A percentile compares a stretch with the other conserved stretches of the same genome.
Conservation (phyloP, 2,329 filamentous ascomycete genomes). For the Fusarium compactum region DNA sequence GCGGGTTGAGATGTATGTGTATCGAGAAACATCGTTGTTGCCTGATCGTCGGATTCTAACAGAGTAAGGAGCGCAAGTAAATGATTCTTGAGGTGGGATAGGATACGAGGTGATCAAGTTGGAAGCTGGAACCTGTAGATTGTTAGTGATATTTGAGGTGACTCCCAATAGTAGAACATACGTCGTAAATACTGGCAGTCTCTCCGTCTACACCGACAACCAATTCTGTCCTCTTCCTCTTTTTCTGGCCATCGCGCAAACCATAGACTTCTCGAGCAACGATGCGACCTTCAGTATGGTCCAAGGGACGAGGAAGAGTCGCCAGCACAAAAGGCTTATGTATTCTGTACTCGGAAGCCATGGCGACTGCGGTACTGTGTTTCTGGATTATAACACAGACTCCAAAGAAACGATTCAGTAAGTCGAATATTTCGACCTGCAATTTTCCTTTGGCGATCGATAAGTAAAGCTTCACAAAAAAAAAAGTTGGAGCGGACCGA, state of each 20-base stretch:
- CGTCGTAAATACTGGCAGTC: conserved; percentile 74
- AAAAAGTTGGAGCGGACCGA: conserved; percentile 53
- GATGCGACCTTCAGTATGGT: conserved; percentile 63
- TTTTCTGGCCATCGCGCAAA: conserved; percentile 67
- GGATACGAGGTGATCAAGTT: conserved; percentile 75
- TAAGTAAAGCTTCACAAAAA: conserved; percentile 50
- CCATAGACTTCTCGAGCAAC: conserved; percentile 72
- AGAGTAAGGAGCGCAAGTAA: conserved; percentile 72
- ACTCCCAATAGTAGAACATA: conserved; percentile 50
- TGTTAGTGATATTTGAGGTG: conserved; percentile 8
- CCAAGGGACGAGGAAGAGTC: conserved; percentile 68
- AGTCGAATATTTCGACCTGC: conserved; percentile 29
- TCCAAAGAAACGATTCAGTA: conserved; percentile 39
- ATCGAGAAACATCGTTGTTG: conserved; percentile 64
- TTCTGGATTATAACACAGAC: conserved; percentile 17
- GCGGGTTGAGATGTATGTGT: conserved; percentile 71
- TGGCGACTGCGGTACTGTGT: conserved; percentile 47
- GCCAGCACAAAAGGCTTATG: conserved; percentile 74
- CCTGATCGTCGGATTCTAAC: conserved; percentile 64
- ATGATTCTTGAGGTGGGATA: conserved; percentile 72
- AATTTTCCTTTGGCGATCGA: conserved; percentile 33
- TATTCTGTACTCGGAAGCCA: conserved; percentile 71
- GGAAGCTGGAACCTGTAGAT: conserved; percentile 67
- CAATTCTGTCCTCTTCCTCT: conserved; percentile 72
- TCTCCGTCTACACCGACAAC: conserved; percentile 74